Evolutionary conservation across 768 basidiomycete species (phyloP).

Genomic region (Strobilomyces dryophilus): DNA sequence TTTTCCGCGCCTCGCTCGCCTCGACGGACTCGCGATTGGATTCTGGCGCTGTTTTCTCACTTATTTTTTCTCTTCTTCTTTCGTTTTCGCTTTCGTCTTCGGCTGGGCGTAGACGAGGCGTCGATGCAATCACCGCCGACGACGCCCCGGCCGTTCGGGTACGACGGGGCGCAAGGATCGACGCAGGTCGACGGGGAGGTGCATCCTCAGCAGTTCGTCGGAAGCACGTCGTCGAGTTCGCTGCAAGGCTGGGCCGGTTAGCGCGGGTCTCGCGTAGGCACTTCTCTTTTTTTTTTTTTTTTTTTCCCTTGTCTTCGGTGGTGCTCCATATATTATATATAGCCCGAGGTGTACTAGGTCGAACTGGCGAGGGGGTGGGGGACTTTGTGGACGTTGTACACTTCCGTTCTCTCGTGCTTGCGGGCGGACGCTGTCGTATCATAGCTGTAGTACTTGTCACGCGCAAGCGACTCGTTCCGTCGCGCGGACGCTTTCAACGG

Average conservation of each 20-base stretch:
- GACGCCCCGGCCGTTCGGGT: slow-evolving; percentile 7
- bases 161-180: slow-evolving; percentile 10
- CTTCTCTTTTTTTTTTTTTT: not conserved
- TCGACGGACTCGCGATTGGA: too few relatives aligned
- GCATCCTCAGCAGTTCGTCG: slow-evolving; percentile 9
- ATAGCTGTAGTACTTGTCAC: not conserved
- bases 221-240: slow-evolving; percentile 24
- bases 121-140: slow-evolving; percentile 5
- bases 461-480: not conserved
- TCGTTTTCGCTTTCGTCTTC: not conserved
- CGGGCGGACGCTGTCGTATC: not conserved
- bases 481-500: not conserved
- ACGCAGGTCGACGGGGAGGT: slow-evolving; percentile 5
- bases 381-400: slow-evolving; percentile 17
- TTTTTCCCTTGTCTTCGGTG: not conserved
- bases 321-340: not conserved
- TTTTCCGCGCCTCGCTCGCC: too few relatives aligned
- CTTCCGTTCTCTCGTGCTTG: not conserved
- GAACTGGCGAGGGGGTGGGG: slow-evolving; percentile 13
- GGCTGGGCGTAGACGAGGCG: slow-evolving; percentile 1
- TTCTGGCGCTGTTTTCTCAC: too few relatives aligned
- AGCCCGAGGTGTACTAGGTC: not conserved
- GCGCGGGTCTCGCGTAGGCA: not conserved
- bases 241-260: slow-evolving; percentile 29
- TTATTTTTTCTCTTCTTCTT: too few relatives aligned